Conservation (phyloP, 768 basidiomycete species). For the Russula griseocarnosa region DNA sequence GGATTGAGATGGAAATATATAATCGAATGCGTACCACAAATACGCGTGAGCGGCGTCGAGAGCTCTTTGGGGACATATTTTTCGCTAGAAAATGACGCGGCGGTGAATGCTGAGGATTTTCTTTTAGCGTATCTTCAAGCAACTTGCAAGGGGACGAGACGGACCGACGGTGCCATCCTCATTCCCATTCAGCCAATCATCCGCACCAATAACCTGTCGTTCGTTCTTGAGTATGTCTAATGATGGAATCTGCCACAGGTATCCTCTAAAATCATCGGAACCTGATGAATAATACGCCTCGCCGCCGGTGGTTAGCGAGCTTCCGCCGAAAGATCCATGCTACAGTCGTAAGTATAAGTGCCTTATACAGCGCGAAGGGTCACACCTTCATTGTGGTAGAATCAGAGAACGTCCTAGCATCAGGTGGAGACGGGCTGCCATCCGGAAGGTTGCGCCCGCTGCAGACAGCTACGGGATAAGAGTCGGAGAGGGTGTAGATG, state of each 20-base stretch:
- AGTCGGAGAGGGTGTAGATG: slow-evolving; percentile 63
- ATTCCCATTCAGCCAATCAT: slow-evolving; percentile 44
- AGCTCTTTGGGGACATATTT: slow-evolving; percentile 56
- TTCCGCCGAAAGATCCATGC: slow-evolving; percentile 74
- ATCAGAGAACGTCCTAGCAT: slow-evolving; percentile 59
- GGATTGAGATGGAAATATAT: background rate
- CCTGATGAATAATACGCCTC: slow-evolving; percentile 69
- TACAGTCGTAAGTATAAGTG: slow-evolving; percentile 31
- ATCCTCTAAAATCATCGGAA: slow-evolving; percentile 78
- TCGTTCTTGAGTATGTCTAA: slow-evolving; percentile 41
- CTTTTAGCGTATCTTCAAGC: background rate
- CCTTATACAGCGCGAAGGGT: background rate
- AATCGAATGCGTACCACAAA: slow-evolving; percentile 47
- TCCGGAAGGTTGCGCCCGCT: slow-evolving; percentile 55
- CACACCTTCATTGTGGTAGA: slow-evolving; percentile 73
- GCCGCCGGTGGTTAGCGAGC: slow-evolving; percentile 40
- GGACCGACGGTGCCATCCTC: slow-evolving; percentile 40
- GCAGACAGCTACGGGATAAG: slow-evolving; percentile 65
- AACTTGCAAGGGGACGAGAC: background rate
- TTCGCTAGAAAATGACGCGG: slow-evolving; percentile 38
- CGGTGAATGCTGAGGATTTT: slow-evolving; percentile 14
- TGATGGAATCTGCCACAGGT: slow-evolving; percentile 72
- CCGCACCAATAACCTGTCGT: slow-evolving; percentile 44
- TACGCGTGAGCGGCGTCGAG: slow-evolving; percentile 54
- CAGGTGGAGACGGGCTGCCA: slow-evolving; percentile 45